Percentiles rank a stretch among this genome's conserved stretches.
Evolutionary conservation across 2,329 filamentous ascomycete species (phyloP).

Genomic region (Dendrostoma leiphaemia): DNA sequence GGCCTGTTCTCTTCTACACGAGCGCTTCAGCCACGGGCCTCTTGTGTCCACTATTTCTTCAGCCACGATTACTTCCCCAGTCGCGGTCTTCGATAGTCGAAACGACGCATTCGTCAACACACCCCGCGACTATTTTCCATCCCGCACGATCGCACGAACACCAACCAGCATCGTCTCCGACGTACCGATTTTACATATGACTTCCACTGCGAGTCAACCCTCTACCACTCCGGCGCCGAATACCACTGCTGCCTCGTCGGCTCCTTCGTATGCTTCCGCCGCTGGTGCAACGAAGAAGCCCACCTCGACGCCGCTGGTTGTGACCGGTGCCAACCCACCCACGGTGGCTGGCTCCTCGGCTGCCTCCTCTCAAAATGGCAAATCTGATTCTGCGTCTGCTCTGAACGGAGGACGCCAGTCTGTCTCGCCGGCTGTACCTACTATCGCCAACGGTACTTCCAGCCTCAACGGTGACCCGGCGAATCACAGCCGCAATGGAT

Average conservation of each 20-base stretch:
- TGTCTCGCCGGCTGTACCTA: constrained; percentile 63
- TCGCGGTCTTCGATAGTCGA: constrained; percentile 11
- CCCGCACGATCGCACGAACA: constrained; percentile 15
- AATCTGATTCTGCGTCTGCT: constrained; percentile 67
- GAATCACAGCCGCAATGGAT: constrained; percentile 82
- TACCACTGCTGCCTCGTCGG: constrained; percentile 53
- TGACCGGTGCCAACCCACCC: constrained; percentile 55
- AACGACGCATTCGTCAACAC: neutral
- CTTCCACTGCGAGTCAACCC: constrained; percentile 57
- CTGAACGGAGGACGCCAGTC: constrained; percentile 76
- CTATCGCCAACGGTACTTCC: constrained; percentile 61
- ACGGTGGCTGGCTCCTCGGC: constrained; percentile 55
- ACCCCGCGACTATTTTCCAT: neutral
- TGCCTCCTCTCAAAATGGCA: constrained; percentile 57
- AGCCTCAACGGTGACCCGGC: constrained; percentile 66
- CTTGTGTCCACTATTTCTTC: neutral
- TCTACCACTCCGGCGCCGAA: constrained; percentile 56
- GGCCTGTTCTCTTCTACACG: constrained; percentile 1
- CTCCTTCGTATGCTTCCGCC: constrained; percentile 64
- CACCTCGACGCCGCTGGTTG: constrained; percentile 58
- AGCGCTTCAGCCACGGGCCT: neutral
- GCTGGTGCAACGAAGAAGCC: constrained; percentile 63
- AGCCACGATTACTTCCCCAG: constrained; percentile 5
- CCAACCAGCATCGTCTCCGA: constrained; percentile 13
- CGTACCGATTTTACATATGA: constrained; percentile 48